phyloP scores from a whole-genome alignment of 257 asterid species.

The Scutellaria baicalensis region DNA sequence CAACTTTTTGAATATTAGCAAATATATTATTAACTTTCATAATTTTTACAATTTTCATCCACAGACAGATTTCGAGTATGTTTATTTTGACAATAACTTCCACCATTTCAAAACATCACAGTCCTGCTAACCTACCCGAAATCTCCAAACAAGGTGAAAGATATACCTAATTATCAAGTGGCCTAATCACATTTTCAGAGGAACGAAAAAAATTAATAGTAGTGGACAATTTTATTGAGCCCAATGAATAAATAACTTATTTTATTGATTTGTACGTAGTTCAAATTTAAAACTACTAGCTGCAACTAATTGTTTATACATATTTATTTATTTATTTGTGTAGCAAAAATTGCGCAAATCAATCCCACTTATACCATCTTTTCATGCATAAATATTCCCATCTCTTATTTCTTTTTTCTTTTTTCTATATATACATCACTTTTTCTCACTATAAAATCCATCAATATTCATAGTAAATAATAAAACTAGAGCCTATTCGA shows the following conservation, averaged over 20 bases:
- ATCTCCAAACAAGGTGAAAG: no score
- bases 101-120: no score
- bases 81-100: no score
- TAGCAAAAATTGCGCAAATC: not conserved
- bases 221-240: conserved; percentile 18
- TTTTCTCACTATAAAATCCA: not conserved
- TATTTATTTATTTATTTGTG: not conserved
- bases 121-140: no score
- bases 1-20: no score
- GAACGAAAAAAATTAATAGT: not conserved
- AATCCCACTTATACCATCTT: conserved; percentile 15
- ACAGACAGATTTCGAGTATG: no score
- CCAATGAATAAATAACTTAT: conserved; percentile 8
- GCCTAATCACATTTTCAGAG: not conserved
- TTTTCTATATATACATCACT: conserved; percentile 15
- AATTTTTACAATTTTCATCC: no score
- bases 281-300: not conserved
- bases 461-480: not conserved
- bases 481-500: not conserved
- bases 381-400: conserved; percentile 10
- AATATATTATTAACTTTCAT: no score
- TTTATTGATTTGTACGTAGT: not conserved
- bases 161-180: not conserved
- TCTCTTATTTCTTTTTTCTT: not conserved
- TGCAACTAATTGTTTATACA: not conserved